Conservation (phyloP, 805 yeast species). For the Ascoidea asiatica region DNA sequence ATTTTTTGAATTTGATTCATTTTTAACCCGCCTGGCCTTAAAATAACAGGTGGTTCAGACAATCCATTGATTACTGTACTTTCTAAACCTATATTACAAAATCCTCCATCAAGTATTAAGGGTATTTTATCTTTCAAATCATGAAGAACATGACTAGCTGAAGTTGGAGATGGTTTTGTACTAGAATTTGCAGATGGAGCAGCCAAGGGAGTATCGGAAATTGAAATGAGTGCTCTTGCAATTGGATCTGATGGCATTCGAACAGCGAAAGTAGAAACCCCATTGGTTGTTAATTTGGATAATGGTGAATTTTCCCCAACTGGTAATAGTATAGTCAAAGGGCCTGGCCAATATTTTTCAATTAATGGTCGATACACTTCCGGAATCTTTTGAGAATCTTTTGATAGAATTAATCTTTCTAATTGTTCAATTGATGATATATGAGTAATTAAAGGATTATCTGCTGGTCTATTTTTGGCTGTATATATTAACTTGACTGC, state of each 20-base stretch:
- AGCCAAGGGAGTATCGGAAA: conserved; percentile 81
- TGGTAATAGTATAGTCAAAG: conserved; percentile 77
- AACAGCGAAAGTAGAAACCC: conserved; percentile 84
- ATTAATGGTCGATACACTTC: conserved; percentile 50
- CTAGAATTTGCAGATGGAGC: conserved; percentile 98
- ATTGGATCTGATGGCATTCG: conserved; percentile 79
- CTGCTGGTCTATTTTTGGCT: conserved; percentile 91
- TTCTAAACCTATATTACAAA: conserved; percentile 81
- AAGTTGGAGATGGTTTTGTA: conserved; percentile 87
- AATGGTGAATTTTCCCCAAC: conserved; percentile 29
- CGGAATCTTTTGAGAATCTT: conserved; percentile 40
- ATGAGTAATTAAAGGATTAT: conserved; percentile 88
- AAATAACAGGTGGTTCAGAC: conserved; percentile 67
- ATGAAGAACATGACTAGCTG: conserved; percentile 71
- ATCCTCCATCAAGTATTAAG: conserved; percentile 79
- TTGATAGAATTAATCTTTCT: conserved; percentile 38
- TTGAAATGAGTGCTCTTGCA: conserved; percentile 78
- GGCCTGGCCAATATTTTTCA: conserved; percentile 88
- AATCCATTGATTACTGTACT: conserved; percentile 91
- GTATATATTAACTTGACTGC: conserved; percentile 65
- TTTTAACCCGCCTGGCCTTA: conserved; percentile 91
- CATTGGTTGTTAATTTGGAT: conserved; percentile 70
- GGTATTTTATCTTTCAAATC: conserved; percentile 78
- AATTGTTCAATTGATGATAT: conserved; percentile 69
- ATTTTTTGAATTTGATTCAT: conserved; percentile 52